phyloP scores from a whole-genome alignment of 306 rosid genomes.

The Rosa multiflora region DNA sequence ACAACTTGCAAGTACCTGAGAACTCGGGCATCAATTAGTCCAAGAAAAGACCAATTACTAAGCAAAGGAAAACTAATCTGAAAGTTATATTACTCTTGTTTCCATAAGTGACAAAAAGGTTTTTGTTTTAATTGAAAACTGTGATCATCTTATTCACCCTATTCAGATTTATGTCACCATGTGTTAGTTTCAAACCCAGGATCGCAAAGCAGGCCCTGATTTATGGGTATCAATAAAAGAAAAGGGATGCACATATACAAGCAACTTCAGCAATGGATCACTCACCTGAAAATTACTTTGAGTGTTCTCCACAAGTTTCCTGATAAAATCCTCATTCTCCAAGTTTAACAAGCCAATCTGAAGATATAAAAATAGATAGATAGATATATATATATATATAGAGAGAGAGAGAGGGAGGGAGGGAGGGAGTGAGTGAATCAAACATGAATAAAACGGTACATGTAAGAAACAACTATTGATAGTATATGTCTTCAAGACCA shows the following conservation, averaged over 20 bases:
- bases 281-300: slow-evolving; percentile 78
- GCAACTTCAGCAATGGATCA: slow-evolving; percentile 10
- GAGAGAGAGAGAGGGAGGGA: neutral
- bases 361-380: neutral
- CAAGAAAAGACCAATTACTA: neutral
- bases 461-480: neutral
- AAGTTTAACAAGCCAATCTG: slow-evolving; percentile 90
- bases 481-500: slow-evolving; percentile 1
- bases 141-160: neutral
- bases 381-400: neutral
- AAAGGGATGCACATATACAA: slow-evolving; percentile 18
- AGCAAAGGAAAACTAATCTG: neutral
- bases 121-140: neutral
- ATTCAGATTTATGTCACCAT: neutral
- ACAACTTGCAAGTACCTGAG: neutral
- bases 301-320: slow-evolving; percentile 64
- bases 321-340: slow-evolving; percentile 76
- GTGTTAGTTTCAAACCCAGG: neutral
- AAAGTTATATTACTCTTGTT: neutral
- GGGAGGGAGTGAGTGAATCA: neutral
- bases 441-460: neutral
- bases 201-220: neutral
- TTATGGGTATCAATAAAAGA: neutral
- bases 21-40: neutral
- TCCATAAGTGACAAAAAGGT: neutral